Evolutionary conservation across 2,329 filamentous ascomycete genomes (phyloP).

Genomic region (Grosmannia huntii): DNA sequence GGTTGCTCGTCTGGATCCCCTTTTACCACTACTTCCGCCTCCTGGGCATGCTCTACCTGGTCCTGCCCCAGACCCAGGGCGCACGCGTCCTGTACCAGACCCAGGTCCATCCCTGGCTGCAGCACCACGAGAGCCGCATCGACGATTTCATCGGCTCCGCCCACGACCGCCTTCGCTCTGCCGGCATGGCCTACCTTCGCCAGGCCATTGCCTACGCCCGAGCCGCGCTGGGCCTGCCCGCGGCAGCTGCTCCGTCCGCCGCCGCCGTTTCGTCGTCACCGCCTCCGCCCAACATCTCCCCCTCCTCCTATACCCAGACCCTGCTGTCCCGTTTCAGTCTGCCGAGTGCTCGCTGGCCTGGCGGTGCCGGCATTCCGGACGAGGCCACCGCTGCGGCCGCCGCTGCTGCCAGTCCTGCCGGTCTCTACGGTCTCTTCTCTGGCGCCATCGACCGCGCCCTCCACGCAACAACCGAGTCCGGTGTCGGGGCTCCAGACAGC

Average conservation of each 20-base stretch:
- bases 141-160: slow-evolving; percentile 76
- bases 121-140: slow-evolving; percentile 76
- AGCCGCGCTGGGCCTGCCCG: slow-evolving; percentile 62
- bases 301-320: slow-evolving; percentile 59
- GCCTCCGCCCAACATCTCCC: slow-evolving; percentile 17
- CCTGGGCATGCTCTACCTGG: slow-evolving; percentile 79
- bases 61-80: slow-evolving; percentile 94
- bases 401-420: slow-evolving; percentile 22
- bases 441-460: slow-evolving; percentile 52
- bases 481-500: slow-evolving; percentile 12
- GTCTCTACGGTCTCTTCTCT: slow-evolving; percentile 68
- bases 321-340: slow-evolving; percentile 80
- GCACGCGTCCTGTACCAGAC: slow-evolving; percentile 74
- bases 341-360: slow-evolving; percentile 51
- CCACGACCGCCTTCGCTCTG: slow-evolving; percentile 65
- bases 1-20: slow-evolving; percentile 79
- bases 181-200: slow-evolving; percentile 63
- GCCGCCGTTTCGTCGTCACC: slow-evolving; percentile 19
- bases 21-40: slow-evolving; percentile 91
- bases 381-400: neutral
- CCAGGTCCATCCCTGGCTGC: slow-evolving; percentile 78
- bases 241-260: slow-evolving; percentile 18
- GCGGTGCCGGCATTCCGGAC: slow-evolving; percentile 12
- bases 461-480: slow-evolving; percentile 13
- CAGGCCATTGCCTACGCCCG: slow-evolving; percentile 33